Evolutionary conservation across 495 filamentous ascomycete species (phyloP).

Genomic region (Rhypophila decipiens): DNA sequence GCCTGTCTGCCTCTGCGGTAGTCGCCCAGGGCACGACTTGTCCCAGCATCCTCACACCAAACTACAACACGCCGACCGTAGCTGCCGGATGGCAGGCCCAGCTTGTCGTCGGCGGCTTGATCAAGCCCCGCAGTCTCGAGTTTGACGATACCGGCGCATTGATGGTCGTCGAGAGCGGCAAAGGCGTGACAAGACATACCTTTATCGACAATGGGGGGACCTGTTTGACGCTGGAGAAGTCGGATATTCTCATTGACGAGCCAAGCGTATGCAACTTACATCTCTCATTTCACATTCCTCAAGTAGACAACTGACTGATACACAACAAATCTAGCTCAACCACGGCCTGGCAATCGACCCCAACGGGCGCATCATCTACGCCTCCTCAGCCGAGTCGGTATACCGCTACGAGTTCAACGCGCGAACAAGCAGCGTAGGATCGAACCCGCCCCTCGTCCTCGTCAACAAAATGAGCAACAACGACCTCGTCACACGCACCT

Average conservation of each 20-base stretch:
- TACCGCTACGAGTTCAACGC: conserved; percentile 55
- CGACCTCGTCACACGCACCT: conserved; percentile 56
- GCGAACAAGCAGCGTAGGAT: conserved; percentile 27
- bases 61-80: conserved; percentile 47
- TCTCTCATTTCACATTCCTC: neutral
- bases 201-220: conserved; percentile 45
- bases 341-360: conserved; percentile 56
- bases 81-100: conserved; percentile 49
- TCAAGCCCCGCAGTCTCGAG: conserved; percentile 48
- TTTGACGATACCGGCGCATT: conserved; percentile 53
- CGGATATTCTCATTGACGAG: conserved; percentile 30
- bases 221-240: conserved; percentile 39
- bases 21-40: conserved; percentile 20
- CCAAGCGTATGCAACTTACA: conserved; percentile 27
- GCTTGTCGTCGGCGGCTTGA: conserved; percentile 47
- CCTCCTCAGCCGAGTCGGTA: conserved; percentile 48
- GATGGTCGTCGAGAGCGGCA: conserved; percentile 48
- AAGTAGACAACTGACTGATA: neutral
- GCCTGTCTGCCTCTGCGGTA: conserved; percentile 11
- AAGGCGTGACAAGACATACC: conserved; percentile 44
- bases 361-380: conserved; percentile 57
- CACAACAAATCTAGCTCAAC: conserved; percentile 38
- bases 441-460: conserved; percentile 35
- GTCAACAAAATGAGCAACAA: conserved; percentile 51
- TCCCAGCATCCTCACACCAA: conserved; percentile 19